These are phyloP conservation scores for Sporobolomyces roseus DNA, from an alignment of 768 basidiomycete genomes.

Conservation along the genomic window DNA sequence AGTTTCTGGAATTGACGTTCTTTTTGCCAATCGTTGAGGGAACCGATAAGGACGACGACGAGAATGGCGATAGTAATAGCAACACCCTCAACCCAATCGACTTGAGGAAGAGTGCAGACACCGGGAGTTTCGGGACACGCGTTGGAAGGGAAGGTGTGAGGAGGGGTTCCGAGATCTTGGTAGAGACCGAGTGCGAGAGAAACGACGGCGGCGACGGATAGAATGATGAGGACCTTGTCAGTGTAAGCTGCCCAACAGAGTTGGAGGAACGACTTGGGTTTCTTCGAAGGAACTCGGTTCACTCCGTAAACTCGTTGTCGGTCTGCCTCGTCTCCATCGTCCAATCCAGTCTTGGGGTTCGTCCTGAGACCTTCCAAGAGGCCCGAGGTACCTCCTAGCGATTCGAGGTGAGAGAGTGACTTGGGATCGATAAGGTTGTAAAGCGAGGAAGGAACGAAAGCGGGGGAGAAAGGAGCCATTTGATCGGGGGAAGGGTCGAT, in stretches of 20 bases:
- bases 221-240: conserved; percentile 83
- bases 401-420: conserved; percentile 61
- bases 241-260: conserved; percentile 71
- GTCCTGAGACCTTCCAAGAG: conserved; percentile 73
- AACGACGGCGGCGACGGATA: conserved; percentile 86
- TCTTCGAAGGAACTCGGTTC: conserved; percentile 69
- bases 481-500: conserved; percentile 32
- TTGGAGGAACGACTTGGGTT: conserved; percentile 64
- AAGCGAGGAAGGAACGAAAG: conserved; percentile 38
- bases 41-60: conserved; percentile 71
- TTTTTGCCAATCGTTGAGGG: conserved; percentile 97
- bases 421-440: conserved; percentile 77
- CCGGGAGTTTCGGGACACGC: conserved; percentile 36
- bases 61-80: conserved; percentile 56
- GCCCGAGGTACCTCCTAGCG: conserved; percentile 66
- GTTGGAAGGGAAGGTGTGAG: conserved; percentile 50
- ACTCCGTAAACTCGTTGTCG: conserved; percentile 67
- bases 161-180: conserved; percentile 77
- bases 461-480: conserved; percentile 40
- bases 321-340: conserved; percentile 46
- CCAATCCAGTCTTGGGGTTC: conserved; percentile 52
- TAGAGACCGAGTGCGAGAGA: conserved; percentile 91
- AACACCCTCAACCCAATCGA: conserved; percentile 91
- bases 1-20: conserved; percentile 89
- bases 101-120: conserved; percentile 60